Evolutionary conservation across 192 early-diverging fungal genomes (phyloP), one percentile per base, ranked within the genome.

Genomic region (Spizellomyces sp.): DNA sequence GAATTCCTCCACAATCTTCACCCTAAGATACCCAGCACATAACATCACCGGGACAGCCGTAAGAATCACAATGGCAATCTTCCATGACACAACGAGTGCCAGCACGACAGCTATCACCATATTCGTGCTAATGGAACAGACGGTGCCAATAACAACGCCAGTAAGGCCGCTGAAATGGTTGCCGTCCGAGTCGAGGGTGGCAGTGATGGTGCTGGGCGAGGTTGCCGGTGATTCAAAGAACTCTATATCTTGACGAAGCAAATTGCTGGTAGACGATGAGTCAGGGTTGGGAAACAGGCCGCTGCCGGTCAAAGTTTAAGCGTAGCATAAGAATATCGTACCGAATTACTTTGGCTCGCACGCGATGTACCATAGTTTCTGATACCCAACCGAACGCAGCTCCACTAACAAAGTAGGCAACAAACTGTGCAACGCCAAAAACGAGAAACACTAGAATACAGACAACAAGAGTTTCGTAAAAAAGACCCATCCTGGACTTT

Each of bases 151-250:
- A 36, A 80, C 74, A 17, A 77, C 75, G 6, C 85, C 85, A 67
- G 90, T 76, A 42, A 88, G 74, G 48, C 85, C 81, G 19, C 77
- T 65, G 7, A 86, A 76, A 59, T 80, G 62, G 14, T 61, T 60
- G 9, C 93, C 88, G 74, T 97, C 95, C 8, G 86, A 85, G 9
- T 95, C 87, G 45, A 97, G 84, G 45, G 86, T 79, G 15, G 90
- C 82, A 19, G 92, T 92, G 59, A 97, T 73, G 17, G 88, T 84
- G 42, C 94, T 93, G 17, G 84, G 77, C 21, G 80, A 86, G 78
- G 92, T 82, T 21, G 71, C 58, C 52, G 88, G 83, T n/a, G 80
- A 75, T 54, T 85, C 83, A 66, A 83, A 83, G 27, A 36, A 36
- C 27, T 36, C 27, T 0, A 36, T 36, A 36, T 36, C 27, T 3